These are phyloP conservation scores for Lithocarpus polystachyus DNA, from an alignment of 306 rosid genomes.

Conservation along the genomic window DNA sequence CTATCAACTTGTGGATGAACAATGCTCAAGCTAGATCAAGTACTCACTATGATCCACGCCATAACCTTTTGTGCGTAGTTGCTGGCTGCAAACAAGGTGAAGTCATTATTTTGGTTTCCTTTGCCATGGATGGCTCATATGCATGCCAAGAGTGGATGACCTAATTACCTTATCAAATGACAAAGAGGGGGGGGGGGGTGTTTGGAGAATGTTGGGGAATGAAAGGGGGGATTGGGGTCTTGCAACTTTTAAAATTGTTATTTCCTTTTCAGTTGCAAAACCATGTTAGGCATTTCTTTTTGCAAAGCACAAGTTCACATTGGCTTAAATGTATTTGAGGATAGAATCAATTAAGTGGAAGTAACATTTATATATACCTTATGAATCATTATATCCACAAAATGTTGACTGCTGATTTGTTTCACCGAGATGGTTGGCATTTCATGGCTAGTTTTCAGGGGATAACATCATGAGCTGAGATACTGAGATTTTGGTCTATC, in stretches of 20 bases:
- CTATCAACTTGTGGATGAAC: conserved; percentile 95
- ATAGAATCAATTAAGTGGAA: not conserved
- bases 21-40: conserved; percentile 80
- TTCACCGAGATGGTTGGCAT: not conserved
- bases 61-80: conserved; percentile 81
- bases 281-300: not conserved
- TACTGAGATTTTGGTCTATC: not conserved
- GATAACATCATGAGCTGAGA: not conserved
- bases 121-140: not conserved
- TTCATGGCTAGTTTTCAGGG: not conserved
- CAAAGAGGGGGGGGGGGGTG: too few species aligned
- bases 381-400: not conserved
- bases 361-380: not conserved
- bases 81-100: conserved; percentile 85
- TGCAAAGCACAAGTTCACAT: not conserved
- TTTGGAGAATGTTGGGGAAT: too few species aligned
- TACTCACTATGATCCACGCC: conserved; percentile 95
- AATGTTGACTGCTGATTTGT: not conserved
- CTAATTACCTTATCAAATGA: not conserved
- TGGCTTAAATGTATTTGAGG: not conserved
- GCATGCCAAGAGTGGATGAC: not conserved
- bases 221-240: not conserved
- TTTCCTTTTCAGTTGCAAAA: not conserved
- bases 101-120: conserved; percentile 16
- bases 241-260: not conserved